Evolutionary conservation across 129 eudicot species (phyloP).

Genomic region (Calendula officinalis): DNA sequence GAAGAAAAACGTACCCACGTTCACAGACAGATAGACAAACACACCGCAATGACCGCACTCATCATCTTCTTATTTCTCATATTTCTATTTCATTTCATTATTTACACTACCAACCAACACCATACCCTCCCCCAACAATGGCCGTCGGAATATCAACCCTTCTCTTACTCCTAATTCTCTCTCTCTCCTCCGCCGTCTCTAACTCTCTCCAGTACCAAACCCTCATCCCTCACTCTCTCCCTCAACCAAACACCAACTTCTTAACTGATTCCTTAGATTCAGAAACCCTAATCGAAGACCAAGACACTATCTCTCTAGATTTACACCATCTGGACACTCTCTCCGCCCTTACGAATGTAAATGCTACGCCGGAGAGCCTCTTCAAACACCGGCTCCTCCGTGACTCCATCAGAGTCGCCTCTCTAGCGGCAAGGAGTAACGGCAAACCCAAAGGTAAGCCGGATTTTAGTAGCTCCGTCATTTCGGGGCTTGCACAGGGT

Average conservation of each 20-base stretch:
- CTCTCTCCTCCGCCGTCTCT: constrained; percentile 25
- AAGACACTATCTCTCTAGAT: constrained; percentile 37
- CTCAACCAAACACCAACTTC: constrained; percentile 17
- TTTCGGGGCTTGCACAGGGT: constrained; percentile 82
- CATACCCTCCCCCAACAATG: constrained; percentile 23
- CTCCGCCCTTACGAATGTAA: constrained; percentile 20
- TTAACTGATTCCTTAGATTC: constrained; percentile 4
- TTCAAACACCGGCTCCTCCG: constrained; percentile 68
- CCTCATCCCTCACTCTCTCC: constrained; percentile 36
- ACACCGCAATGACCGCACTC: background rate
- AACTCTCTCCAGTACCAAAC: constrained; percentile 43
- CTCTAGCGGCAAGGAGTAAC: constrained; percentile 5
- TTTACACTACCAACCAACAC: constrained; percentile 5
- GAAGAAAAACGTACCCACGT: constrained; percentile 12
- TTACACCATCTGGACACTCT: constrained; percentile 71
- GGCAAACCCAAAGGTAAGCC: constrained; percentile 4
- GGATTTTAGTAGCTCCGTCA: constrained; percentile 70
- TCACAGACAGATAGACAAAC: constrained; percentile 11
- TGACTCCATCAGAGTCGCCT: constrained; percentile 41
- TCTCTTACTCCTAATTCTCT: background rate
- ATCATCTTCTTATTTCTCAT: too few relatives aligned
- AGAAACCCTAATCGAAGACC: background rate
- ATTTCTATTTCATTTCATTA: constrained; percentile 12
- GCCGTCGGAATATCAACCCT: constrained; percentile 9
- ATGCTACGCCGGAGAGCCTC: constrained; percentile 46